Base-by-base conservation (phyloP, 108 stramenopile species). In the Nannochloropsis gaditana region DNA sequence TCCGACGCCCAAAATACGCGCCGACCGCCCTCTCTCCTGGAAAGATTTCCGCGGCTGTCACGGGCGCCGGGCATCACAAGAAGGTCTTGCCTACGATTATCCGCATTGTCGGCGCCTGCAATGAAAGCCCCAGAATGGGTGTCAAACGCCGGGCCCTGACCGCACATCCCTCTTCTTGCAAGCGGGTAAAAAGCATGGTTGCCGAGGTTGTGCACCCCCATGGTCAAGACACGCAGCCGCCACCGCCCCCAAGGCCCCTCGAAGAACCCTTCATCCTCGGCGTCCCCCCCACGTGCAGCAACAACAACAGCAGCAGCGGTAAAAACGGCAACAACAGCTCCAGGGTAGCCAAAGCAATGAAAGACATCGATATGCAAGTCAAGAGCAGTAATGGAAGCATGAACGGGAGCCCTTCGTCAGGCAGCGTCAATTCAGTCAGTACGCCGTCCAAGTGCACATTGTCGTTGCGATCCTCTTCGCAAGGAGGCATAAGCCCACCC, bases 221-320 rank as follows among this genome's bases (percentile, higher is more conserved):
- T n/a, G 59, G 59, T n/a, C 59, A 73, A 73, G 59, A 15, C 59
- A 73, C n/a, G 59, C 59, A 73, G 59, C 59, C 59, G 59, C 59
- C 59, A n/a, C 59, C 59, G 2, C 59, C 59, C 5, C 59, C 59
- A 3, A 15, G 59, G 59, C 19, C 15, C 19, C n/a, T 73, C 19
- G 59, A 73, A n/a, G 59, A 15, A n/a, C 59, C 59, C 59, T n/a
- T 73, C 59, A 73, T 73, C 59, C 59, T 73, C 19, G 59, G 59
- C 59, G 4, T 73, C 59, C 19, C n/a, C 19, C 59, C 59, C 15
- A n/a, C n/a, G 5, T 15, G 59, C n/a, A 73, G 59, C 59, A 73
- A n/a, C n/a, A 73, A n/a, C 59, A 73, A 73, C 59, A 50, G 47
- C 47, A 50, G 47, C 47, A 50, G 15, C 47, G 6, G 59, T n/a